Evolutionary conservation across 169 alveolate genomes (phyloP), one percentile per base, ranked within the genome.

Genomic region (Plasmodium coatneyi): DNA sequence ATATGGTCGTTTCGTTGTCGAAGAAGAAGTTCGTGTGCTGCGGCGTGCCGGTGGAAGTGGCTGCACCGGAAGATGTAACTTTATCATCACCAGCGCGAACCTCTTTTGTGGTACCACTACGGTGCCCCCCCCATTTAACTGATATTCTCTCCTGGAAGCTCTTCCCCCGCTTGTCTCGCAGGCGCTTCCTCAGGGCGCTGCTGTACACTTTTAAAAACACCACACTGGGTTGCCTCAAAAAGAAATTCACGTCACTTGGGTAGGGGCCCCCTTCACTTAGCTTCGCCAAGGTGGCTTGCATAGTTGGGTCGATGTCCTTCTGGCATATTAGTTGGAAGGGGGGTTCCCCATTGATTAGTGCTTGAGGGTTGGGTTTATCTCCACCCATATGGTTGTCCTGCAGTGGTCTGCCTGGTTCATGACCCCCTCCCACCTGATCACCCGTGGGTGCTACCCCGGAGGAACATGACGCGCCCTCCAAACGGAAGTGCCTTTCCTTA

Each of bases 1-100:
- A 86, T n/a, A 86, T 86, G n/a, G 80, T 86, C 36, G 86, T 74
- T 34, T 86, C 93, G 25, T 54, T 54, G 22, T 86, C 93, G 34
- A 86, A 86, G 82, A 86, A 86, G 32, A 46, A 86, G 41, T 86
- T 83, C 19, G 78, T 71, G 1, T 4, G 25, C 3, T 1, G 2
- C 5, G 76, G 76, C 4, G 36, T 0, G n/a, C 10, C 76, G 5
- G n/a, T 25, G 30, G 3, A 39, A 39, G 19, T 3, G 60, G 12
- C 60, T 4, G 60, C 60, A 1, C 25, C 60, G 60, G 60, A 49
- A 16, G 22, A 49, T 9, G 22, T 16, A 49, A 49, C 60, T 16
- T 49, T 49, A 49, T 49, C 60, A 16, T 16, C 60, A 49, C 60
- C 60, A 49, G 60, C 7, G 7, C 0, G 60, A 12, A 3, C 60